Evolutionary conservation across 2,329 filamentous ascomycete species (phyloP).

Genomic region (Pseudogymnoascus sp.): DNA sequence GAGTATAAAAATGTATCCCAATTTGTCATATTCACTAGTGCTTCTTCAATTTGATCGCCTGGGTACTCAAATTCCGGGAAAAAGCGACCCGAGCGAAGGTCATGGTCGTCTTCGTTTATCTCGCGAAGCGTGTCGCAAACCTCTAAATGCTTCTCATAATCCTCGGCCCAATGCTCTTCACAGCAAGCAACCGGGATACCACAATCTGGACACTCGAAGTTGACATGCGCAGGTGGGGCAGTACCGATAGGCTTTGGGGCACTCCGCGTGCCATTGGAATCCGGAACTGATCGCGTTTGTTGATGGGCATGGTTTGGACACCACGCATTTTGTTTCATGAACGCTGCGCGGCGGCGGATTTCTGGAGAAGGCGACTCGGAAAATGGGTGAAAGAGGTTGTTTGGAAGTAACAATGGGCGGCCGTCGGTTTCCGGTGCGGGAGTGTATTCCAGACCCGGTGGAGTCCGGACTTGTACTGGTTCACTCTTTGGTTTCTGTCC

Average conservation of each 20-base stretch:
- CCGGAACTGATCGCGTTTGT: conserved; percentile 59
- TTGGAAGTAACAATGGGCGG: conserved; percentile 35
- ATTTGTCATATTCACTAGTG: conserved; percentile 92
- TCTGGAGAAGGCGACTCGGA: conserved; percentile 80
- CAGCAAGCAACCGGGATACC: conserved; percentile 90
- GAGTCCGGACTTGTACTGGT: conserved; percentile 18
- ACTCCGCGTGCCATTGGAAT: conserved; percentile 55
- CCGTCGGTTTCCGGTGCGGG: conserved; percentile 17
- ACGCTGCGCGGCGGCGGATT: conserved; percentile 79
- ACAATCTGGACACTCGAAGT: conserved; percentile 94
- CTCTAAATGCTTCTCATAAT: conserved; percentile 87
- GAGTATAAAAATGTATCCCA: conserved; percentile 98
- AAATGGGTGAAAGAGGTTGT: conserved; percentile 91
- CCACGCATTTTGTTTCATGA: conserved; percentile 86
- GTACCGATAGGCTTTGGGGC: conserved; percentile 46
- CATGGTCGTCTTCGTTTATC: conserved; percentile 97
- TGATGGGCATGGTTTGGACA: conserved; percentile 87
- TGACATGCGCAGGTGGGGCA: conserved; percentile 68
- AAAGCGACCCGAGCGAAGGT: conserved; percentile 78
- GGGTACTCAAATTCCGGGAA: conserved; percentile 95
- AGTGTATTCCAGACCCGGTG: conserved; percentile 18
- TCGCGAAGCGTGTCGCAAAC: conserved; percentile 86
- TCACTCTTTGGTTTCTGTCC: conserved; percentile 22
- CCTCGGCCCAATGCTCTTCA: conserved; percentile 90
- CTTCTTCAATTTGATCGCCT: conserved; percentile 81